Base-by-base conservation (phyloP, 108 stramenopile species). In the Ochromonas danica region DNA sequence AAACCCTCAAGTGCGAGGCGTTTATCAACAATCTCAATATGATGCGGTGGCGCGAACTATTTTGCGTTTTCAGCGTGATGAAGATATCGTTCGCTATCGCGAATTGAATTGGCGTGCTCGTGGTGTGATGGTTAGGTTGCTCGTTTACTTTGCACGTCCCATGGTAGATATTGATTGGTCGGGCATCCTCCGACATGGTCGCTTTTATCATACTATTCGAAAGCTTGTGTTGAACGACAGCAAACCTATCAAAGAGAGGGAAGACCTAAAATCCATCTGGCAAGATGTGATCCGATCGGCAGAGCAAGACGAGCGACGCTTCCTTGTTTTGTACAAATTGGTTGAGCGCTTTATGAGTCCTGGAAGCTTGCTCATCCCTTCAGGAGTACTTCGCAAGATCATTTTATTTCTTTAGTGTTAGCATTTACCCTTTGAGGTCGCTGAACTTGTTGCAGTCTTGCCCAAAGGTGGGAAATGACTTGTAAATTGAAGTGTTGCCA, bases 101-200 rank as follows among this genome's bases (percentile, higher is more conserved):
- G 30, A 67, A 25, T 36, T 67, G 25, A 67, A 67, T 67, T 67
- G 63, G 63, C 27, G 6, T 31, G 63, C 63, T 14, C 17, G 63
- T 10, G 17, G 51, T 10, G 17, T 17, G 51, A 10, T 17, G 51
- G 17, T 57, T 10, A 17, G 51, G 10, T 57, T 57, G 51, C 10
- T 57, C 17, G 17, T 57, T 10, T 17, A 57, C 51, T 17, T 57
- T 22, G 51, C 51, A 10, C 10, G 51, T 17, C n/a, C n/a, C n/a
- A n/a, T n/a, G n/a, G n/a, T n/a, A n/a, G 51, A 57, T 22, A 57
- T 57, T 17, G 17, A 57, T 57, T 22, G 22, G 22, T 57, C 51
- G 17, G 51, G 51, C 51, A n/a, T n/a, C n/a, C n/a, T n/a, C n/a
- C n/a, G n/a, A n/a, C n/a, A n/a, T n/a, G n/a, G n/a, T n/a, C n/a